These are phyloP conservation scores for Abelmoschus esculentus DNA, from an alignment of 345 rosid species.

Conservation along the genomic window DNA sequence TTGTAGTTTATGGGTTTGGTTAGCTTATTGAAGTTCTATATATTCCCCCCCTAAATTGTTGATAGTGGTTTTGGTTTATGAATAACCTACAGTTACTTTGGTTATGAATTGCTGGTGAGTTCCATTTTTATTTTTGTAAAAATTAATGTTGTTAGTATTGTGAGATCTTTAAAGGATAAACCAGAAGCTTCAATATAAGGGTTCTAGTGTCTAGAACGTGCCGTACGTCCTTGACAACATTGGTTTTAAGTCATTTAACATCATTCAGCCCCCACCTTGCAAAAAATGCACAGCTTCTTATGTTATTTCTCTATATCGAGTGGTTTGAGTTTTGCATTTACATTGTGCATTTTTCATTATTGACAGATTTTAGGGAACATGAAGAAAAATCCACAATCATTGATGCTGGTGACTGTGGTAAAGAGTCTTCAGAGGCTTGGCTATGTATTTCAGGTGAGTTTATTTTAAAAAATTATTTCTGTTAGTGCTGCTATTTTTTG, in stretches of 20 bases:
- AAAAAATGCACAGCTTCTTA: background rate
- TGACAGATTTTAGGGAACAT: constrained; percentile 74
- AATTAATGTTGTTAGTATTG: background rate
- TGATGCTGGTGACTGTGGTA: constrained; percentile 70
- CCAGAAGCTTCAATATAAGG: background rate
- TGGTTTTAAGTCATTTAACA: background rate
- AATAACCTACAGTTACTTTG: background rate
- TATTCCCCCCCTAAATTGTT: too few relatives aligned
- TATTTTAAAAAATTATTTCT: background rate
- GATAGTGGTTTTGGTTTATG: background rate
- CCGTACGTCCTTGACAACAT: background rate
- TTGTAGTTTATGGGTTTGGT: background rate
- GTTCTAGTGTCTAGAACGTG: background rate
- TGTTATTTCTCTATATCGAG: background rate
- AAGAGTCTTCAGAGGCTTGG: constrained; percentile 82
- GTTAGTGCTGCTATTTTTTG: background rate
- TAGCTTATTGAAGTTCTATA: background rate
- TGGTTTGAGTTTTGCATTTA: constrained; percentile 11
- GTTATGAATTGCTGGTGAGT: background rate
- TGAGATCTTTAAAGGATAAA: background rate
- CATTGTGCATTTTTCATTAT: constrained; percentile 16
- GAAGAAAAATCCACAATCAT: constrained; percentile 56
- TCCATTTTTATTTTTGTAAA: background rate
- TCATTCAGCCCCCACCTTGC: background rate
- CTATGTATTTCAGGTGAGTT: constrained; percentile 62